Percentiles rank a stretch among this genome's conserved stretches.
phyloP scores from a whole-genome alignment of 2,329 filamentous ascomycete genomes.

The Alternaria triticimaculans region DNA sequence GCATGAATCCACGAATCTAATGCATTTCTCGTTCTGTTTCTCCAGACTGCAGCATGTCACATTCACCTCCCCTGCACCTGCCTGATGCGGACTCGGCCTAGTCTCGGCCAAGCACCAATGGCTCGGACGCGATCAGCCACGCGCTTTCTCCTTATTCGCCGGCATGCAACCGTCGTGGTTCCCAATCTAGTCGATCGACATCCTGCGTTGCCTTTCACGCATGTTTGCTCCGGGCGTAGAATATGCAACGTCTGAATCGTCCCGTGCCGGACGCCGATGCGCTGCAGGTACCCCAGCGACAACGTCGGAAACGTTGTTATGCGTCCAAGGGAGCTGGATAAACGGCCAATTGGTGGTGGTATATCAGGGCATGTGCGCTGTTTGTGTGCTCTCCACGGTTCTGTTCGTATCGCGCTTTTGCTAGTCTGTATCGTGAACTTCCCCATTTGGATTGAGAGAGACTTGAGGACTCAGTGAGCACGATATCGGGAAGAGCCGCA shows the following conservation, averaged over 20 bases:
- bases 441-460: neutral
- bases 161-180: neutral
- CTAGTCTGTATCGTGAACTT: constrained; percentile 4
- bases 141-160: constrained; percentile 11
- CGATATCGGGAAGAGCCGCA: neutral
- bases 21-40: neutral
- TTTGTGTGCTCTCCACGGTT: neutral
- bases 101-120: constrained; percentile 19
- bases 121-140: constrained; percentile 12
- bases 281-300: constrained; percentile 7
- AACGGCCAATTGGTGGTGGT: constrained; percentile 9
- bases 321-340: neutral
- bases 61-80: constrained; percentile 20
- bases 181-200: constrained; percentile 9
- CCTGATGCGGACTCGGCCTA: constrained; percentile 22
- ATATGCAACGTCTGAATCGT: constrained; percentile 2
- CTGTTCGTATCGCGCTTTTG: neutral
- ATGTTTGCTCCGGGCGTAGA: constrained; percentile 9
- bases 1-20: neutral
- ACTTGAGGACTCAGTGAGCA: neutral
- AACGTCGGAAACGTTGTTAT: constrained; percentile 1
- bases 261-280: neutral
- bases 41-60: neutral
- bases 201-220: constrained; percentile 1
- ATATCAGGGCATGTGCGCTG: constrained; percentile 11